phyloP scores from a whole-genome alignment of 164 flowering plant species.

The Piper longum region DNA sequence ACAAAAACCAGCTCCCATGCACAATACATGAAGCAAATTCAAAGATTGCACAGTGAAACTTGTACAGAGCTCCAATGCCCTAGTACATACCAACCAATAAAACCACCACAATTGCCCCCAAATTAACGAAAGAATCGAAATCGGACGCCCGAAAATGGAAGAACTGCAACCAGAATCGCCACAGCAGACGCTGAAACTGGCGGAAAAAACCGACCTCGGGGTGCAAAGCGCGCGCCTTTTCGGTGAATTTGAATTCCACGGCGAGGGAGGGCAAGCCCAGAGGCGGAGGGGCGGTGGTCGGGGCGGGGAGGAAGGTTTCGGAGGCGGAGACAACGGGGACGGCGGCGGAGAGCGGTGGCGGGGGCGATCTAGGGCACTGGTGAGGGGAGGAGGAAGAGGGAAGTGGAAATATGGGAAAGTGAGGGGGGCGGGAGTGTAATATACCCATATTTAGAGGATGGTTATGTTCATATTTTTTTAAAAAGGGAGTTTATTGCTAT shows the following conservation, averaged over 20 bases:
- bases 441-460: conserved; percentile 2
- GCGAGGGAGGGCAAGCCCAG: neutral
- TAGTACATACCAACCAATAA: too few relatives aligned
- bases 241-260: neutral
- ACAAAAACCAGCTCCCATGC: neutral
- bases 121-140: too few relatives aligned
- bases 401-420: neutral
- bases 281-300: neutral
- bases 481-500: neutral
- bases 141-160: too few relatives aligned
- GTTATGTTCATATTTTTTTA: conserved; percentile 4
- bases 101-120: too few relatives aligned
- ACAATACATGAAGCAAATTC: neutral
- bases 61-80: neutral
- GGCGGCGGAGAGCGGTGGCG: conserved; percentile 4
- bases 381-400: neutral
- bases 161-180: too few relatives aligned
- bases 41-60: neutral
- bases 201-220: too few relatives aligned
- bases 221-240: too few relatives aligned
- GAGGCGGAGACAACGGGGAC: neutral
- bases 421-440: conserved; percentile 1
- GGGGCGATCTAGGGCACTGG: conserved; percentile 10
- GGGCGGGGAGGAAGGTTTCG: neutral
- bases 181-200: too few relatives aligned